Base-by-base conservation (phyloP, 2,329 filamentous ascomycete species). In the Exophiala calicioides region DNA sequence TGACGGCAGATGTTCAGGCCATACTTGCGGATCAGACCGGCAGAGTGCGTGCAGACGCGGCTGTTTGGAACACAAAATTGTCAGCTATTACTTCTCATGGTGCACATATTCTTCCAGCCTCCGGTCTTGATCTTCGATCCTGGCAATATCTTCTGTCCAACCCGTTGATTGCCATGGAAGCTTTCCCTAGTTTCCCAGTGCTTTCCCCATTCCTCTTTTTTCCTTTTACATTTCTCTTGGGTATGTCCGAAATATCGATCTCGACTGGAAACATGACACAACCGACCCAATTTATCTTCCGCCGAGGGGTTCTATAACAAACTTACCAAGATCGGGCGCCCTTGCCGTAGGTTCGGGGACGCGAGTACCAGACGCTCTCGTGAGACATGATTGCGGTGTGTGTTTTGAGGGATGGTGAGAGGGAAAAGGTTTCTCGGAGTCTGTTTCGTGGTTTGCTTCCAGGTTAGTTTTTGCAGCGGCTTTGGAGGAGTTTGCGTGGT, bases 21-120 rank as follows among this genome's bases (percentile, higher is more conserved):
- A 80, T 98, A 98, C 81, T 98, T 98, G 81, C 93, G 90, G 84
- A 98, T 95, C 65, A 98, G 85, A 94, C 93, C 93, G 69, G 93
- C 91, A 71, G 82, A 85, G 87, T 98, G 91, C 71, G 90, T 89
- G 88, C 84, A 88, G 71, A 87, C 84, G 69, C 84, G 85, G 80
- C 84, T 88, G 67, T 63, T 47, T 33, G 46, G 56, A 53, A 53
- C n/a, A n/a, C n/a, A 46, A 44, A 31, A 34, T 47, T 24, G 44
- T 63, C 44, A 60, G 58, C 53, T 30, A 34, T 26, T 16, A 19
- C 34, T 12, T 44, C 29, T n/a, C 33, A 31, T 16, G 27, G 9
- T 3, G 15, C 4, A 30, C 6, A 2, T 42, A 8, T 32, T 42
- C 15, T 10, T 27, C 35, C 15, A 5, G 15, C 8, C 6, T 34